Percentiles rank a stretch among this genome's conserved stretches.
phyloP scores from a whole-genome alignment of 768 basidiomycete genomes.

The Mycena sanguinolenta region DNA sequence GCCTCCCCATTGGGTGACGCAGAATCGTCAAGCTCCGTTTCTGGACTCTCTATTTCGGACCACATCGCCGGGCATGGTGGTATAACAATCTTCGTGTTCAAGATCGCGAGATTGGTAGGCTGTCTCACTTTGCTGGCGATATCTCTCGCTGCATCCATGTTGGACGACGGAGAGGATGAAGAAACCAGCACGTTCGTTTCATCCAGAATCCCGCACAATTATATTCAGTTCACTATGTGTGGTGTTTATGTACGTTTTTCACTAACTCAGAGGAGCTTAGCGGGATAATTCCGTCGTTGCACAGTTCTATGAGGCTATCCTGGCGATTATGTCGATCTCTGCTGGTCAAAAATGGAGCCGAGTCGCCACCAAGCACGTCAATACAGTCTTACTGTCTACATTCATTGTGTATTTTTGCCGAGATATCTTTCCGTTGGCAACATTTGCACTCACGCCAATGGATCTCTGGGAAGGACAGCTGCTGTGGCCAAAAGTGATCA shows the following conservation, averaged over 20 bases:
- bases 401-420: slow-evolving; percentile 65
- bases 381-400: slow-evolving; percentile 50
- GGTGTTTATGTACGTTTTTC: slow-evolving; percentile 1
- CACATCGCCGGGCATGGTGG: slow-evolving; percentile 8
- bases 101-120: slow-evolving; percentile 3
- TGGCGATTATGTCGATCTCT: slow-evolving; percentile 1
- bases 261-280: no score
- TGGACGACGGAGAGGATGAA: neutral
- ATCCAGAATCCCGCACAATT: neutral
- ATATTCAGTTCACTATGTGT: neutral
- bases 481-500: slow-evolving; percentile 44
- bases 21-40: neutral
- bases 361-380: slow-evolving; percentile 10
- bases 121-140: slow-evolving; percentile 11
- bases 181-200: neutral
- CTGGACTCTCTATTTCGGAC: neutral
- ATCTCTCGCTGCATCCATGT: neutral
- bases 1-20: neutral
- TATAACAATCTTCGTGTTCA: slow-evolving; percentile 4
- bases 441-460: slow-evolving; percentile 57
- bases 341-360: neutral
- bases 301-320: slow-evolving; percentile 10
- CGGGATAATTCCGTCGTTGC: no score
- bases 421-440: slow-evolving; percentile 68
- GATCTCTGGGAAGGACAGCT: slow-evolving; percentile 52